phyloP scores from a whole-genome alignment of 2,329 filamentous ascomycete genomes.

The Trichoderma asperellum region DNA sequence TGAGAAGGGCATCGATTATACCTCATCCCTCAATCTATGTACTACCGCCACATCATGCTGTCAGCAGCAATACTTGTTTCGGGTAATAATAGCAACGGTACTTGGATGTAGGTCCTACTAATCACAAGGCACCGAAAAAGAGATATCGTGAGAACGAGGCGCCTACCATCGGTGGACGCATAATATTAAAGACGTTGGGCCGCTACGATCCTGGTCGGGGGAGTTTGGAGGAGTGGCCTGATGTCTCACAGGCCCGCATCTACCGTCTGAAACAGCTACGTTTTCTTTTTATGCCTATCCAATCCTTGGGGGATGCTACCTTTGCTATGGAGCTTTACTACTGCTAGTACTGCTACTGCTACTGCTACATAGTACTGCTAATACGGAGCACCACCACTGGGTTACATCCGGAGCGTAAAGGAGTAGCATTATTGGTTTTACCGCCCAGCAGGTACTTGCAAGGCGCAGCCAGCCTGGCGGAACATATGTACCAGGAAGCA shows the following conservation, averaged over 20 bases:
- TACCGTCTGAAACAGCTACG: conserved; percentile 1
- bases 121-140: neutral
- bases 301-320: neutral
- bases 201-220: neutral
- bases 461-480: neutral
- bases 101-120: neutral
- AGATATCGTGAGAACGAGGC: neutral
- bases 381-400: neutral
- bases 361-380: neutral
- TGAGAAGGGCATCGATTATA: neutral
- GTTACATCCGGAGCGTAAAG: neutral
- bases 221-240: conserved; percentile 4
- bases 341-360: neutral
- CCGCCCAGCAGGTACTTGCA: neutral
- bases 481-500: neutral
- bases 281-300: neutral
- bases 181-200: neutral
- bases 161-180: neutral
- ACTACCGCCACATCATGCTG: neutral
- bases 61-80: conserved; percentile 11
- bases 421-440: neutral
- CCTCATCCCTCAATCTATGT: neutral
- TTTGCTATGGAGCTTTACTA: neutral
- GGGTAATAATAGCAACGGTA: conserved; percentile 3
- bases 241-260: conserved; percentile 19